Evolutionary conservation across 176 grass and related monocot species (phyloP), one percentile per base, ranked within the genome.

Genomic region (Poa pratensis): DNA sequence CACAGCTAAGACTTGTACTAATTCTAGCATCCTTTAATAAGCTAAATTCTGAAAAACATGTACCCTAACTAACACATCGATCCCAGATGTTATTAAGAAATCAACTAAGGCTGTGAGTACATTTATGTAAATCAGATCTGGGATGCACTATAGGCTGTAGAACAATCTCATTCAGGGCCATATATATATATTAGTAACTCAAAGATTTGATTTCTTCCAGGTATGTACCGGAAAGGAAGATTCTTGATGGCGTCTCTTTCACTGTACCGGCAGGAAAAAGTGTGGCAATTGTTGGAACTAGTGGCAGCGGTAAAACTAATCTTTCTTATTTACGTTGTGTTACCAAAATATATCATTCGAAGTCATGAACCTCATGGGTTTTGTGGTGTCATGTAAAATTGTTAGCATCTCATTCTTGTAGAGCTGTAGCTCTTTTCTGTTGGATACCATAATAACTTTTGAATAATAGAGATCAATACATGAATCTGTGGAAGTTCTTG

Each of bases 231-330:
- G 91, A 98, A 79, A 91, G 96, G 66, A 98, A 92, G 84, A 93
- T 98, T 90, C 89, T 98, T 79, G 86, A 94, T 86, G 93, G 96
- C 54, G 66, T 88, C 68, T 94, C 96, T 48, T 98, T 98, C 84
- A 85, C 87, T 62, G 96, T 98, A 76, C 91, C 93, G 8, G 93
- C 96, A 76, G 96, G 96, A 86, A 95, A 83, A 87, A 98, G 90
- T 65, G 78, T 92, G 80, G 96, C 96, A 19, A 98, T 96, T 81
- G 96, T 98, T 80, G 96, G 96, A 90, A 92, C 96, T 76, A 98
- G 96, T 79, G 96, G 96, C 67, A 95, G 96, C 20, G 96, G 96
- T 98, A 94, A 93, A 71, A 34, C 35, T 30, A 30, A 48, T 37
- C 4, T 81, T 81, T 81, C 40, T 74, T 42, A 87, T 43, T 40